phyloP scores from a whole-genome alignment of 2,329 filamentous ascomycete genomes.

The Lachnellula cervina region DNA sequence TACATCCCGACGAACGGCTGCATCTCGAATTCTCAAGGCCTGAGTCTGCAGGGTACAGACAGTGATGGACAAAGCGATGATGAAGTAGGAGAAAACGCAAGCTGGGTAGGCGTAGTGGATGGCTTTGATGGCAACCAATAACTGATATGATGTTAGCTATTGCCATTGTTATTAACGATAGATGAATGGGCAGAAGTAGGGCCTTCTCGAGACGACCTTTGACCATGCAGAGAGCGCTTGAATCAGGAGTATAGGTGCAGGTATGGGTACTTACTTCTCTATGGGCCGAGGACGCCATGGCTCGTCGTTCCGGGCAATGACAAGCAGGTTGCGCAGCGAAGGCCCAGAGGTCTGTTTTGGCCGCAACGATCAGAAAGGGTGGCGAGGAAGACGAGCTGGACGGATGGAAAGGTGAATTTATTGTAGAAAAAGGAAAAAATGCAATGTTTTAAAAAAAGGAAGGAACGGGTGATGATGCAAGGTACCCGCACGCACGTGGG shows the following conservation, averaged over 20 bases:
- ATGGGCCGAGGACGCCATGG: neutral
- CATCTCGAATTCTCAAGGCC: conserved; percentile 31
- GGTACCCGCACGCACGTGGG: neutral
- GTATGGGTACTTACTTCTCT: neutral
- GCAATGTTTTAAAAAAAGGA: neutral
- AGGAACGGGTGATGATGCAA: neutral
- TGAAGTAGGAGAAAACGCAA: conserved; percentile 53
- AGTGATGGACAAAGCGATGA: conserved; percentile 45
- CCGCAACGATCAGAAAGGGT: neutral
- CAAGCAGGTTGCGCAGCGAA: neutral
- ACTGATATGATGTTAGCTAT: conserved; percentile 13
- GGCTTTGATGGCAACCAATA: conserved; percentile 19
- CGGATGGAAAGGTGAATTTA: neutral
- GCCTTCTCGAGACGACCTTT: no score
- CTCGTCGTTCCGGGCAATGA: neutral
- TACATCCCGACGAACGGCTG: conserved; percentile 39
- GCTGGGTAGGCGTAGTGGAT: conserved; percentile 57
- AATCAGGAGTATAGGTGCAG: neutral
- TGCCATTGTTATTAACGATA: neutral
- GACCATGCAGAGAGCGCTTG: no score
- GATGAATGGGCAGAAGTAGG: neutral
- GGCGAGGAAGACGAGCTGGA: neutral
- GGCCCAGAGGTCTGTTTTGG: neutral
- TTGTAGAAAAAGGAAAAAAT: neutral
- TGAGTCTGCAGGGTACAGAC: conserved; percentile 50